phyloP scores from a whole-genome alignment of 2,329 filamentous ascomycete species.

The Alternaria gaisen region DNA sequence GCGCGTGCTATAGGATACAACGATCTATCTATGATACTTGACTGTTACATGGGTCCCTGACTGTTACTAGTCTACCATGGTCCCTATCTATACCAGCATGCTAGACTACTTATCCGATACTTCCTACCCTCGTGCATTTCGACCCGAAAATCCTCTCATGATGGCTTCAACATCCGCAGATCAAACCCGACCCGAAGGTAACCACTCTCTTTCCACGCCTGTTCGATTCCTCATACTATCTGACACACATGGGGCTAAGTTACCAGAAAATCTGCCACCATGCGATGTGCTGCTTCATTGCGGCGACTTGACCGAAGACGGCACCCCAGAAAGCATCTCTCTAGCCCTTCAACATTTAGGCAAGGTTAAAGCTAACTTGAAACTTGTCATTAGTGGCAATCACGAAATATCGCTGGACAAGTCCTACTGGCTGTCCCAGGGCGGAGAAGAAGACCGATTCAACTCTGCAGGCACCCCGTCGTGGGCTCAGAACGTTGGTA shows the following conservation, averaged over 20 bases:
- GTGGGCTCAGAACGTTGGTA: conserved; percentile 33
- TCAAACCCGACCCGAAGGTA: not conserved
- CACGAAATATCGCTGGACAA: conserved; percentile 67
- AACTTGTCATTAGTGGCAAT: conserved; percentile 69
- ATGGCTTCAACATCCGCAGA: not conserved
- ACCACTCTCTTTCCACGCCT: conserved; percentile 1
- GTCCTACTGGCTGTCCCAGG: conserved; percentile 42
- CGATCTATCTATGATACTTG: not conserved
- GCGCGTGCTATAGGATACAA: not conserved
- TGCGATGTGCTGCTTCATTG: conserved; percentile 66
- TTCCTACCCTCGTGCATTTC: not conserved
- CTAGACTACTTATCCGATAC: not conserved
- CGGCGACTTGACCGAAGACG: conserved; percentile 65
- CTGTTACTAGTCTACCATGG: not conserved
- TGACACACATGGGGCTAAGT: conserved; percentile 48
- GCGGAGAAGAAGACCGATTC: conserved; percentile 57
- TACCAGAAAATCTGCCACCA: conserved; percentile 53
- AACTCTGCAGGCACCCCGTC: conserved; percentile 48
- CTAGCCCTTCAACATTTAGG: conserved; percentile 57
- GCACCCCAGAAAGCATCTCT: conserved; percentile 57
- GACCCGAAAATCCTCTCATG: not conserved
- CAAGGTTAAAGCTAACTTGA: conserved; percentile 61
- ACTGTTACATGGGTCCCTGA: not conserved
- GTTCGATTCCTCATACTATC: conserved; percentile 52
- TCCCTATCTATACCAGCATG: not conserved